phyloP scores from a whole-genome alignment of 371 early-diverging fungal species.

The Rhizopus microsporus region DNA sequence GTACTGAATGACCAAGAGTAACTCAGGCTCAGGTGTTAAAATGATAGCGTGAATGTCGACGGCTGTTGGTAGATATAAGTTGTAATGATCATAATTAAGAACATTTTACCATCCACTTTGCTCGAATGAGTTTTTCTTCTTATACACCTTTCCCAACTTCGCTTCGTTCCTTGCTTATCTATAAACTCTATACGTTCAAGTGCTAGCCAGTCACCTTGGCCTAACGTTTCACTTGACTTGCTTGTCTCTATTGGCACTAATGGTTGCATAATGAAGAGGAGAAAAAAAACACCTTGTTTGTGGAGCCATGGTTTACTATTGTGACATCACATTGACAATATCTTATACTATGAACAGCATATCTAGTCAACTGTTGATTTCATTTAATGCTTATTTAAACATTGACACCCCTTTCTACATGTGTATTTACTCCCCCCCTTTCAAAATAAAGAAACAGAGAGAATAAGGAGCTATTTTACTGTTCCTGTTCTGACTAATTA shows the following conservation, averaged over 20 bases:
- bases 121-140: conserved; percentile 22
- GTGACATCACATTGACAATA: too few relatives aligned
- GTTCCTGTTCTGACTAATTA: conserved; percentile 49
- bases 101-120: conserved; percentile 34
- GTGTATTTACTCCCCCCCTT: too few relatives aligned
- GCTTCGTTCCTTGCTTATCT: conserved; percentile 28
- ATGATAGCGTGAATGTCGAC: conserved; percentile 55
- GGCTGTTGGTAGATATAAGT: conserved; percentile 26
- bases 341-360: too few relatives aligned
- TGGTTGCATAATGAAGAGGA: neutral
- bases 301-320: neutral
- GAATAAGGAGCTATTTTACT: conserved; percentile 12
- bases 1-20: conserved; percentile 62
- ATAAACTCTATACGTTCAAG: conserved; percentile 45
- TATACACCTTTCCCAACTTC: conserved; percentile 51
- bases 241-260: conserved; percentile 4
- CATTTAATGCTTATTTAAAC: too few relatives aligned
- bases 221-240: conserved; percentile 18
- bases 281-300: neutral
- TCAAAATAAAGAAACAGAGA: too few relatives aligned
- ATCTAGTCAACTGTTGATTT: too few relatives aligned
- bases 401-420: too few relatives aligned
- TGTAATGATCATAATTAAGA: neutral
- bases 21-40: conserved; percentile 37
- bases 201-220: conserved; percentile 50